Base-by-base conservation (phyloP, 2,329 filamentous ascomycete genomes). In the Pleurostoma richardsiae region DNA sequence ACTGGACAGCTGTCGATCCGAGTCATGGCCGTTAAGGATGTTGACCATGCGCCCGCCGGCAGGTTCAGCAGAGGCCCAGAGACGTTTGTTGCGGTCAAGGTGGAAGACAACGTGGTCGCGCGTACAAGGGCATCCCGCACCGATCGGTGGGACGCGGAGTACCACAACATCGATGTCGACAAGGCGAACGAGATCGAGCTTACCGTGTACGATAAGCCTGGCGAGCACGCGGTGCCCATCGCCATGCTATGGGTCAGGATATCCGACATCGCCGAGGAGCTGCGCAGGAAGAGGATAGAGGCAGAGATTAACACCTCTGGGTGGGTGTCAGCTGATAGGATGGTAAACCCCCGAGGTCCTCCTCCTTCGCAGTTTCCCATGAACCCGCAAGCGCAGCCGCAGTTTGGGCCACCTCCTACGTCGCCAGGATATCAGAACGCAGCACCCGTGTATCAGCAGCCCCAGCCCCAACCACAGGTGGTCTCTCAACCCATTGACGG, bases 101-200 rank as follows among this genome's bases (percentile, higher is more conserved):
- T 97, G 40, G 94, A 99, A 71, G 94, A 99, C 68, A 82, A 86
- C 45, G 82, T 96, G 52, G 90, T 95, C 58, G 91, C 90, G 39
- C 82, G 90, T 55, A 99, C 94, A 28, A 89, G 83, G 64, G 80
- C 86, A 2, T 90, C 91, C 7, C 80, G 91, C 48, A 95, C 78
- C 51, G 94, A 99, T 67, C 83, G 83, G 59, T 99, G 92, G 92
- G 84, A 90, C 39, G 88, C 90, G 56, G 94, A 99, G 69, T 81
- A 85, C 33, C 94, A 96, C 66, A 90, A 85, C 49, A 85, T 99
- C 51, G 89, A 94, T 54, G 94, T 99, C 47, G 92, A 97, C 69
- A 97, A 97, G 72, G 94, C 94, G 44, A 99, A 99, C 67, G 94
- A 99, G 69, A 90, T 99, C 51, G 94, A 99, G 64, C 81, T 99